Evolutionary conservation across 1,284 basidiomycete genomes (phyloP), one percentile per base, ranked within the genome.

Genomic region (Papiliotrema laurentii): DNA sequence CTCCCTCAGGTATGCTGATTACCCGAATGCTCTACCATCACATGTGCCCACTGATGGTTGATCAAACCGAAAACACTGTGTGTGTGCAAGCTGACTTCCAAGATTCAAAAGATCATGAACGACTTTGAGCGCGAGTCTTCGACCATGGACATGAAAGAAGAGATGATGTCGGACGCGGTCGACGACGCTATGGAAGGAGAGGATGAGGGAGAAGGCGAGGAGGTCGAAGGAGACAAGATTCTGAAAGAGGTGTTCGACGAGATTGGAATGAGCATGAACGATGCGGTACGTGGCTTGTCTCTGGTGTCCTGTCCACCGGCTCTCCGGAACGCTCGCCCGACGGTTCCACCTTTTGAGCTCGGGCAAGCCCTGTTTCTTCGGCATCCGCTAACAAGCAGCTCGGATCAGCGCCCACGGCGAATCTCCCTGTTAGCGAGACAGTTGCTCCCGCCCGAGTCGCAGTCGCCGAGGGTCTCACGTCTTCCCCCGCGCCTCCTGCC

Each of bases 141-240:
- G 10, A 89, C 87, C 71, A 99, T 99, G 96, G 94, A 98, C 74
- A 98, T 99, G 96, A 98, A 97, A 75, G 96, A 97, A 75, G 94
- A 97, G 72, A 96, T 98, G 87, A 98, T 98, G 94, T 89, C 87
- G 33, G 96, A 98, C 55, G 88, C 93, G 1, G 87, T 98, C 9
- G 96, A 98, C 74, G 94, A 97, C 66, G 93, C 92, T 33, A 97
- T 98, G 91, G 92, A 96, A 64, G 88, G 89, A 43, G 89, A 91
- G 21, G 78, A 77, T 33, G 90, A 92, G 58, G 93, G 93, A 45
- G 93, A 96, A 48, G 79, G 78, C 6, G 79, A 81, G 72, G 93
- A 97, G 63, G 89, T 89, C 60, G 94, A 97, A 65, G 85, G 92
- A 24, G 92, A 98, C 71, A 89, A 89, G 78, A 96, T 99, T 54